Percentiles rank a stretch among this genome's conserved stretches.
Evolutionary conservation across 768 basidiomycete genomes (phyloP).

Genomic region (Trametopsis cervina): DNA sequence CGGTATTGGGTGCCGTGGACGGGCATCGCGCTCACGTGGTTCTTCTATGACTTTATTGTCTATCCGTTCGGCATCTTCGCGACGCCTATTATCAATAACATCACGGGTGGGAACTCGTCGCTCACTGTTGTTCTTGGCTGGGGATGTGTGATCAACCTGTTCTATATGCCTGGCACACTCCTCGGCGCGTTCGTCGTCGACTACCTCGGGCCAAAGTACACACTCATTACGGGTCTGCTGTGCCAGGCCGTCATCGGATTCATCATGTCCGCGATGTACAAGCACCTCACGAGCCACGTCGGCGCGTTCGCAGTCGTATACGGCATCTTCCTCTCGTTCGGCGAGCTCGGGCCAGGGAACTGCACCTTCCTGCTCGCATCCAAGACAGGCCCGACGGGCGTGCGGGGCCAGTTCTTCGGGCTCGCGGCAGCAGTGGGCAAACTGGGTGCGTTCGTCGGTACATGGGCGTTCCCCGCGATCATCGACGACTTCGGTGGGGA

Average conservation of each 20-base stretch:
- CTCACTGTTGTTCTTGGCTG: conserved; percentile 71
- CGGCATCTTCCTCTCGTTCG: conserved; percentile 85
- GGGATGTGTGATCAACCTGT: conserved; percentile 75
- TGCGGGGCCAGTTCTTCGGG: conserved; percentile 84
- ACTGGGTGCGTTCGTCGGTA: conserved; percentile 77
- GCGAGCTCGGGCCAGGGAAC: conserved; percentile 88
- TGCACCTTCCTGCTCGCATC: conserved; percentile 78
- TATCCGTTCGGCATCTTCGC: conserved; percentile 79
- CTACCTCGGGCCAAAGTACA: conserved; percentile 65
- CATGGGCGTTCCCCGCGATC: conserved; percentile 68
- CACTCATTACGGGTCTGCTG: conserved; percentile 63
- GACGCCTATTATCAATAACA: conserved; percentile 65
- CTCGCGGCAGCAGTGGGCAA: conserved; percentile 82
- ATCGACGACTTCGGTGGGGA: conserved; percentile 60
- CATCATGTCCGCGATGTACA: conserved; percentile 83
- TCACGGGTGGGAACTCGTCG: conserved; percentile 46
- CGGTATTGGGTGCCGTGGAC: conserved; percentile 74
- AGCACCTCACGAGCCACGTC: conserved; percentile 50
- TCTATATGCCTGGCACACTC: conserved; percentile 68
- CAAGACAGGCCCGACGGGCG: conserved; percentile 80
- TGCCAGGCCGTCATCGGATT: conserved; percentile 75
- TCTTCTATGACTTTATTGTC: conserved; percentile 78
- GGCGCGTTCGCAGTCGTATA: conserved; percentile 80
- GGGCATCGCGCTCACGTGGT: conserved; percentile 79
- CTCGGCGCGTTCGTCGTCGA: conserved; percentile 74